Percentiles rank a stretch among this genome's conserved stretches.
These are phyloP conservation scores for Glycine latifolia DNA, from an alignment of 306 rosid genomes.

Conservation along the genomic window DNA sequence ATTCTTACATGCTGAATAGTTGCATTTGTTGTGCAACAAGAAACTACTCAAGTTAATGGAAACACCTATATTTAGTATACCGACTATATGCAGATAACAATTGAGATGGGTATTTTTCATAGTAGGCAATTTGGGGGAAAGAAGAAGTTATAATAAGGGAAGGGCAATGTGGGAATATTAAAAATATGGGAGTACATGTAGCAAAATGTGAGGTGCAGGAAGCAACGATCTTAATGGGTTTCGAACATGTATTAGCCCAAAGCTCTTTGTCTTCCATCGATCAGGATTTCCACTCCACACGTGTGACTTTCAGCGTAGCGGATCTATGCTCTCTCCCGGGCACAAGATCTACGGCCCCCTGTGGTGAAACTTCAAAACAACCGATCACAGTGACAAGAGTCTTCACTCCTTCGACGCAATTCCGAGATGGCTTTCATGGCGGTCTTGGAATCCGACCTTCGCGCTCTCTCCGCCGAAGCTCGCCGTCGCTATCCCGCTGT, in stretches of 20 bases:
- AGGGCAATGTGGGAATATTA: no score
- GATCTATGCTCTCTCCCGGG: conserved; percentile 42
- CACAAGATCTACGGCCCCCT: conserved; percentile 55
- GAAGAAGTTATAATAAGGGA: no score
- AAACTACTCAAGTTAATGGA: no score
- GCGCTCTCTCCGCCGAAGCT: conserved; percentile 97
- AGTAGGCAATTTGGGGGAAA: no score
- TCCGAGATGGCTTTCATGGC: conserved; percentile 97
- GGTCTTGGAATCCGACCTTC: conserved; percentile 98
- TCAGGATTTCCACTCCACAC: conserved; percentile 5
- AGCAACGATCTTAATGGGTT: not conserved
- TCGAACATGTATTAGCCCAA: conserved; percentile 35
- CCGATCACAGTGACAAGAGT: conserved; percentile 32
- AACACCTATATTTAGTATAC: no score
- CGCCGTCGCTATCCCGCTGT: conserved; percentile 98
- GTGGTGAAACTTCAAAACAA: not conserved
- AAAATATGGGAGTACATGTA: no score
- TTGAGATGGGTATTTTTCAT: no score
- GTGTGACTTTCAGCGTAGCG: not conserved
- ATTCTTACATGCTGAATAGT: no score
- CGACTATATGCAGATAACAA: no score
- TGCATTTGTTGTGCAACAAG: no score
- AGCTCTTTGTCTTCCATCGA: not conserved
- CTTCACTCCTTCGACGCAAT: conserved; percentile 39
- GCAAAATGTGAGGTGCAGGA: no score